Conservation (phyloP, 1,284 basidiomycete genomes). For the Sanghuangporus baumii region DNA sequence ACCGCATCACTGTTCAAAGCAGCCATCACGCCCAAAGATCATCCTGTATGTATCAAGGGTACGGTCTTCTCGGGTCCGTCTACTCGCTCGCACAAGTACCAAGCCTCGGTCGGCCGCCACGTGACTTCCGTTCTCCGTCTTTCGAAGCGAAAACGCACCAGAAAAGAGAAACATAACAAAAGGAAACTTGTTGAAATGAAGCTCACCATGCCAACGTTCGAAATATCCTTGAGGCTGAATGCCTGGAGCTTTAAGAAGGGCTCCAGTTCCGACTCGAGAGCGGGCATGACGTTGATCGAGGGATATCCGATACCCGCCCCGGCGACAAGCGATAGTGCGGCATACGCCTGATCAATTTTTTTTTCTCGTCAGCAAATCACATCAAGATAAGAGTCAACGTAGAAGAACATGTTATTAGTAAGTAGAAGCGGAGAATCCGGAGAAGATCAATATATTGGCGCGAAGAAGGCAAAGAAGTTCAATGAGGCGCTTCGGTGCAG, state of each 20-base stretch:
- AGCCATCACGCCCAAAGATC: neutral
- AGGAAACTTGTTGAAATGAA: neutral
- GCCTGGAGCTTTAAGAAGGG: conserved; percentile 21
- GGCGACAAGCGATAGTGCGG: neutral
- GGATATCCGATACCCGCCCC: neutral
- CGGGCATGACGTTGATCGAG: conserved; percentile 19
- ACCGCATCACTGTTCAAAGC: neutral
- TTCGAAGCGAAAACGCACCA: neutral
- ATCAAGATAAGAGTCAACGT: neutral
- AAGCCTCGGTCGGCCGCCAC: neutral
- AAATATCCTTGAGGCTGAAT: conserved; percentile 12
- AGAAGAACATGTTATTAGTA: neutral
- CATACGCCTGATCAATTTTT: neutral
- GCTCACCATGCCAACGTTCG: neutral
- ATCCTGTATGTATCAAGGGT: neutral
- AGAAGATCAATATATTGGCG: neutral
- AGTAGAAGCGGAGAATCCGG: neutral
- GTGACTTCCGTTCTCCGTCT: neutral
- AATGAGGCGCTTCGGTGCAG: neutral
- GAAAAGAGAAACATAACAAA: neutral
- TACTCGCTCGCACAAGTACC: neutral
- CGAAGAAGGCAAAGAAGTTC: neutral
- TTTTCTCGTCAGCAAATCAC: neutral
- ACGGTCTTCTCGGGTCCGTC: neutral
- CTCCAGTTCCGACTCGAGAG: conserved; percentile 23